These are phyloP conservation scores for Cytospora schulzeri DNA, from an alignment of 2,329 filamentous ascomycete genomes.

Conservation along the genomic window DNA sequence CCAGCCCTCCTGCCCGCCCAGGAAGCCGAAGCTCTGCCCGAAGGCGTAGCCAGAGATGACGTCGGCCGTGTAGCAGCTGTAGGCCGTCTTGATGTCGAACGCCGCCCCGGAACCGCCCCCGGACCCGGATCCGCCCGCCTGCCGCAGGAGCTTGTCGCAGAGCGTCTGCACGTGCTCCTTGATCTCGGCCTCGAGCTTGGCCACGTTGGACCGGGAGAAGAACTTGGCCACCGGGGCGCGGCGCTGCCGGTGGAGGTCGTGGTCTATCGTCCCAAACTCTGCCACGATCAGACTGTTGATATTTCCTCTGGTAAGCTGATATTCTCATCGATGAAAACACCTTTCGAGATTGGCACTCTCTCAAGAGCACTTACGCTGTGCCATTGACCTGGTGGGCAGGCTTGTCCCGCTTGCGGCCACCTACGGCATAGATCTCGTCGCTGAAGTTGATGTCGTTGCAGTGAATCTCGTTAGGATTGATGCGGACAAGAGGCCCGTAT, in stretches of 20 bases:
- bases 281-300: conserved; percentile 10
- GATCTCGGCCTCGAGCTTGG: conserved; percentile 29
- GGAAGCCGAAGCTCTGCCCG: conserved; percentile 32
- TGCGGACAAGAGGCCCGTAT: conserved; percentile 41
- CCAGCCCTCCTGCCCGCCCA: conserved; percentile 32
- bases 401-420: conserved; percentile 28
- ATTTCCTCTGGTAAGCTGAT: neutral
- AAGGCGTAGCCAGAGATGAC: conserved; percentile 25
- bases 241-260: conserved; percentile 30
- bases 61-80: conserved; percentile 25
- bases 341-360: too few relatives aligned
- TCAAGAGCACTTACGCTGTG: conserved; percentile 17
- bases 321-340: too few relatives aligned
- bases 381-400: conserved; percentile 21
- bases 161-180: conserved; percentile 29
- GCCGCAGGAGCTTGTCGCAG: conserved; percentile 26
- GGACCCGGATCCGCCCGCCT: too few relatives aligned
- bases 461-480: conserved; percentile 39
- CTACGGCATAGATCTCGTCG: conserved; percentile 31
- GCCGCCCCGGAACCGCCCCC: too few relatives aligned
- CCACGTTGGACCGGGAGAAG: conserved; percentile 30
- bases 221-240: conserved; percentile 29
- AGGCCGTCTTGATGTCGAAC: conserved; percentile 26
- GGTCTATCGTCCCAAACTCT: conserved; percentile 26
- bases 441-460: conserved; percentile 37